These are phyloP conservation scores for Plasmodium inui DNA, from an alignment of 169 alveolate genomes.

Conservation along the genomic window DNA sequence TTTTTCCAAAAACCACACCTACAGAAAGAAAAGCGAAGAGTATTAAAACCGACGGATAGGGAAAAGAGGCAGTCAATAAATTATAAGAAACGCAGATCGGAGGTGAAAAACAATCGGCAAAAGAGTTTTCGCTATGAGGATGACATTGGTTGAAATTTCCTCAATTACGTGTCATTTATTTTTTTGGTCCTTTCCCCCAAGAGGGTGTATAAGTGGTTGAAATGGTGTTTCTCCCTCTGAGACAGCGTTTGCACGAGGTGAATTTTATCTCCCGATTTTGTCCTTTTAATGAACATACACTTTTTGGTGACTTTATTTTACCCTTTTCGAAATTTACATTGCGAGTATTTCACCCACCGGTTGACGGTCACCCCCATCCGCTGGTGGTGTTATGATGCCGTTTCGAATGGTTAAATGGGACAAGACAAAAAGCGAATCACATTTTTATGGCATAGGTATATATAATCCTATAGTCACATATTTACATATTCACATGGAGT, in stretches of 20 bases:
- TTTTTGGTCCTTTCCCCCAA: not conserved
- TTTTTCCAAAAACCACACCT: not conserved
- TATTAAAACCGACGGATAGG: constrained; percentile 79
- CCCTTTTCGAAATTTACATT: not conserved
- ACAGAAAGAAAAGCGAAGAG: constrained; percentile 81
- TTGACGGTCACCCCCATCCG: not conserved
- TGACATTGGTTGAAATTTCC: constrained; percentile 20
- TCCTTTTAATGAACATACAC: not conserved
- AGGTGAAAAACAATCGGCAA: constrained; percentile 80
- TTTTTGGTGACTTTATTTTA: not conserved
- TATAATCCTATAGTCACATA: not conserved
- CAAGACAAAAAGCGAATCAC: not conserved
- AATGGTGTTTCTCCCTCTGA: not conserved
- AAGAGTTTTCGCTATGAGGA: constrained; percentile 26
- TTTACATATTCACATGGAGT: not conserved
- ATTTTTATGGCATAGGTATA: too few relatives aligned
- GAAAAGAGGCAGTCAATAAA: constrained; percentile 79
- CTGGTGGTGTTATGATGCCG: not conserved
- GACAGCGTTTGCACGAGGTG: not conserved
- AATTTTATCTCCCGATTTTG: not conserved
- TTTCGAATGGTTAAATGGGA: not conserved
- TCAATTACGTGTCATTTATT: not conserved
- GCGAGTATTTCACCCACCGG: not conserved
- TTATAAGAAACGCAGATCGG: constrained; percentile 81
- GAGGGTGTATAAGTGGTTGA: not conserved